Conservation (phyloP, 2,329 filamentous ascomycete species). For the Fusarium papillatum region DNA sequence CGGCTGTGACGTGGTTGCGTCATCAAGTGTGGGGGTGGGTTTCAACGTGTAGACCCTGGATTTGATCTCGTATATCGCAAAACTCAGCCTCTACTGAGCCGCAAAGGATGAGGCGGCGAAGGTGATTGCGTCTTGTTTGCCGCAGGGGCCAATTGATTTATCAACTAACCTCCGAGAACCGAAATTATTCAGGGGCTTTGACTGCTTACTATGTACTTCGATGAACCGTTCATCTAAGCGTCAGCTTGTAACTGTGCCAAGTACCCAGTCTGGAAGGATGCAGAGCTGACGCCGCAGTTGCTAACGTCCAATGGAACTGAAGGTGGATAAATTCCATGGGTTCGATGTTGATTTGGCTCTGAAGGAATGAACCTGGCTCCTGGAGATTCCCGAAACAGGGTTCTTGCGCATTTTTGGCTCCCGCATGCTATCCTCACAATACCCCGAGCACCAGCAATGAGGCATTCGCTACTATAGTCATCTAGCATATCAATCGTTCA, state of each 20-base stretch:
- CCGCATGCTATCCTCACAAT: neutral
- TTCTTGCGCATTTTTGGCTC: neutral
- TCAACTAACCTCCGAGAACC: neutral
- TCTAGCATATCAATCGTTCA: neutral
- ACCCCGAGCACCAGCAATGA: neutral
- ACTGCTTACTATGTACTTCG: neutral
- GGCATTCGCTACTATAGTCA: neutral
- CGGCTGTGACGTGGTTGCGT: constrained; percentile 29
- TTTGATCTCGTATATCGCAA: constrained; percentile 8
- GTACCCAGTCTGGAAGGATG: neutral
- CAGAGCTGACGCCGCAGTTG: neutral
- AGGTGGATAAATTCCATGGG: neutral
- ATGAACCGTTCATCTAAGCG: neutral
- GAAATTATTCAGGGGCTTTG: neutral
- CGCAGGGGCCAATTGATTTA: neutral
- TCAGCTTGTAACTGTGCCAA: neutral
- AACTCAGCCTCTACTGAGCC: constrained; percentile 18
- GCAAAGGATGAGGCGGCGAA: neutral
- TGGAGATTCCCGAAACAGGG: neutral
- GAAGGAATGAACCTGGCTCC: neutral
- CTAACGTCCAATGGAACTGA: neutral
- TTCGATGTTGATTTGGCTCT: neutral
- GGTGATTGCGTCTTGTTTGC: neutral
- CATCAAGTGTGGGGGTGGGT: constrained; percentile 36
- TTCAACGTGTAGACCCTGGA: constrained; percentile 25